Evolutionary conservation across 2,329 filamentous ascomycete genomes (phyloP), one percentile per base, ranked within the genome.

Genomic region (Diplodia corticola): DNA sequence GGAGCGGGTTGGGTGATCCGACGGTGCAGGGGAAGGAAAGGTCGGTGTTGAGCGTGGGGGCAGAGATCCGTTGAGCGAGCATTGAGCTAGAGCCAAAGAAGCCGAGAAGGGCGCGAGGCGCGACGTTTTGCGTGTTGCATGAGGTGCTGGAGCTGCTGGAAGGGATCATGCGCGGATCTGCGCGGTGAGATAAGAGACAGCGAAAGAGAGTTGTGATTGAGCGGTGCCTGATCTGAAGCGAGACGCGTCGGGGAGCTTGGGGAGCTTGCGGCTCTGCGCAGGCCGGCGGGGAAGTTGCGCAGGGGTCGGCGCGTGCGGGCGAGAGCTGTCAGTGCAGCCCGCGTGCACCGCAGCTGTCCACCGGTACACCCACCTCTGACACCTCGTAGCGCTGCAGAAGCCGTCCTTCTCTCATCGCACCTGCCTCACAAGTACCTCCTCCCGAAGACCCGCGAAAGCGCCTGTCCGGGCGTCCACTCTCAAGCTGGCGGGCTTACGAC

Each of bases 401-500:
- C 35, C 24, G 22, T 15, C 15, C 22, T 6, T 6, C 22, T 6
- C 22, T 46, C 55, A 12, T 46, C 37, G 24, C 33, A 44, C 35
- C 22, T 44, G 37, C 48, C 30, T 37, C 28, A 49, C 51, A 46
- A 57, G 51, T 65, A 54, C 53, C 48, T 40, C 40, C 28, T 40
- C 63, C 51, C 22, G 12, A 15, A 5, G 24, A 10, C 1, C 9
- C 6, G n/a, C 26, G 4, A 55, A 65, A 46, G 7, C 61, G 63
- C 51, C 50, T 37, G 50, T n/a, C 44, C 10, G 40, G 63, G 51
- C 63, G 37, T 46, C 63, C 35, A 28, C 40, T 33, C 35, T 37
- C 63, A 77, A 68, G 69, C 68, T 78, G 76, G 76, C 76, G 73
- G 68, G 69, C 73, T 73, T 73, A 76, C 75, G 74, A 69, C 68